Evolutionary conservation across 768 basidiomycete species (phyloP), one percentile per base, ranked within the genome.

Genomic region (Tylopilus subfusipes): DNA sequence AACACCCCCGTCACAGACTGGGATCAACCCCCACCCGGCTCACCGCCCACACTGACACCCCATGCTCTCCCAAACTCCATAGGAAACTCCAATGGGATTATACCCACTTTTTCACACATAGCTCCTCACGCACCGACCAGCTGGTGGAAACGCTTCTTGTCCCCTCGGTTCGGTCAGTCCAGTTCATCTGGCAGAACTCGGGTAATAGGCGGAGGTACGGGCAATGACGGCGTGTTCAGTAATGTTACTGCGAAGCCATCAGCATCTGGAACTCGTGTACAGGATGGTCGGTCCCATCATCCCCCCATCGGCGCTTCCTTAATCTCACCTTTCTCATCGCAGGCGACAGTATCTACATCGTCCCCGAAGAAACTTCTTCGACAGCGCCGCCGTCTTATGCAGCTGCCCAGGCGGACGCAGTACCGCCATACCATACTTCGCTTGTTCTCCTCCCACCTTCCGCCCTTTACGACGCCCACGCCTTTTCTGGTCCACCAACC

Each of bases 381-480:
- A 88, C 95, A 54, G 84, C 86, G 0, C 93, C 95, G 5, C 97
- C 97, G 2, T 89, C 95, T 9, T 98, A 99, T 69, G 86, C 91
- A 14, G 79, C 84, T 29, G 97, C 97, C 11, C 86, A 95, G 67
- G 85, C 90, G 16, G 97, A 99, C 71, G 85, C 93, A n/a, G 94
- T 93, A 8, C 97, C 97, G 5, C 90, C 94, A 1, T 99, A 99
- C 72, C 98, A 93, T 85, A 96, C 98, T 61, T 97, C 93, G 2
- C 95, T 93, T 3, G 83, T 98, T n/a, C 91, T 98, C 68, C 86
- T 95, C 8, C 93, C 95, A 10, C 60, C 70, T 4, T 57, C 60
- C 11, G 40, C 52, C 12, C 33, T 58, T 18, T 67, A 61, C 16
- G 59, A 68, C 19, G 24, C 64, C 33, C 85, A 82, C 58, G 70